Evolutionary conservation across 106 monocot species (phyloP), one percentile per base, ranked within the genome.

Genomic region (Hemerocallis citrina): DNA sequence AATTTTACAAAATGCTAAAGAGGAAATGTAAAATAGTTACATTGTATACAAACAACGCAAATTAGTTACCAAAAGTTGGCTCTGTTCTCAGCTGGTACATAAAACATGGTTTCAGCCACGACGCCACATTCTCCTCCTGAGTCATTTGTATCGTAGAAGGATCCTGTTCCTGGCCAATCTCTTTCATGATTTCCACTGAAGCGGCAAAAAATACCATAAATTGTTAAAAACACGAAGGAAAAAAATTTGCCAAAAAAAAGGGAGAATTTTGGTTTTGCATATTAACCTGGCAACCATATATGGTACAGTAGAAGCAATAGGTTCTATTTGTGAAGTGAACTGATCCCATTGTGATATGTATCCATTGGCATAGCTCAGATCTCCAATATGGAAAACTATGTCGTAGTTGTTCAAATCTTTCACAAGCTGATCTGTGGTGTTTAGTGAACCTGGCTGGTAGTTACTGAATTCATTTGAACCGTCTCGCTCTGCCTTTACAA

Each of bases 301-400:
- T 27, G 96, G 96, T 37, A 98, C 82, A 16, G 62, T 67, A 16
- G 96, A 87, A 44, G 91, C 76, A 68, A 98, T 87, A 21, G 84
- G 79, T 52, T 98, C 82, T 33, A 98, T 79, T 59, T 98, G 96
- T 19, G 91, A 73, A 44, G 96, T 98, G 65, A 98, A 98, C 40
- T 98, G 96, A 74, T 98, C 96, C 96, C 96, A 98, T 45, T 98
- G 96, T 9, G 96, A 98, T 59, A 98, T 68, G 65, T 98, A 98
- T 21, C 96, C 96, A 71, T 92, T 98, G 21, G 91, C 84, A 66
- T 98, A 98, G 7, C 74, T 54, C 16, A 98, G 77, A 48, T 98
- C 96, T 29, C 96, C 96, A 33, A 88, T 98, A 61, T 98, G 96
- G 41, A 98, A 84, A 44, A 98, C 91, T 19, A 98, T 82, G 54